Percentiles rank a stretch among this genome's conserved stretches.
phyloP scores from a whole-genome alignment of 2,329 filamentous ascomycete genomes.

The Ophiocordyceps camponoti-saundersi region DNA sequence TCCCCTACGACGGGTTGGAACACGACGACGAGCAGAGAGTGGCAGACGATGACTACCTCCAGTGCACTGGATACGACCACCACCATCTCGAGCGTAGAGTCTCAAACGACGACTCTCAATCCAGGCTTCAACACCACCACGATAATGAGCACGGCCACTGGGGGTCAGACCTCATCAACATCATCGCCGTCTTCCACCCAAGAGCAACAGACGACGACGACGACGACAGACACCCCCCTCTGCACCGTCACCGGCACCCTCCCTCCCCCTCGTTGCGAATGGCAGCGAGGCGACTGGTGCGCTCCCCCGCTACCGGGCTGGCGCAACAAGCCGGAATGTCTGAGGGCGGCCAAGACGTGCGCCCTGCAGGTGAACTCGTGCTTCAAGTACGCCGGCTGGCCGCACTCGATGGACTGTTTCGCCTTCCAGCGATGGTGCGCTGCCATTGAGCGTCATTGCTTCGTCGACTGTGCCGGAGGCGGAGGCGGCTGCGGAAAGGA shows the following conservation, averaged over 20 bases:
- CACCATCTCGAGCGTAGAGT: no score
- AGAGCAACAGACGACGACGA: background rate
- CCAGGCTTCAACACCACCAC: background rate
- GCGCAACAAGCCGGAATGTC: constrained; percentile 23
- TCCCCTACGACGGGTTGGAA: background rate
- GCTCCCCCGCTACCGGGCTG: constrained; percentile 30
- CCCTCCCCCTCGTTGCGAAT: constrained; percentile 32
- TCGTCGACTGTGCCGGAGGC: constrained; percentile 13
- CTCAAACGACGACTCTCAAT: no score
- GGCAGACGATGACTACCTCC: no score
- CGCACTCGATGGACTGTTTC: constrained; percentile 30
- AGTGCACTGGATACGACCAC: no score
- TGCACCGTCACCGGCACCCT: constrained; percentile 29
- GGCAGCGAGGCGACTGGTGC: constrained; percentile 37
- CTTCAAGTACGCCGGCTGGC: constrained; percentile 33
- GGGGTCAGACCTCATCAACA: no score
- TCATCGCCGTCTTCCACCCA: background rate
- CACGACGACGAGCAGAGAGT: no score
- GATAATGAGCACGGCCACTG: background rate
- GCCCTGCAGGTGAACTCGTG: constrained; percentile 30
- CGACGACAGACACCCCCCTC: constrained; percentile 9
- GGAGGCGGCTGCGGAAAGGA: constrained; percentile 20
- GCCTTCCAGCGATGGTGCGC: constrained; percentile 32
- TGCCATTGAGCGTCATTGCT: constrained; percentile 27
- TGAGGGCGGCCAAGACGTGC: constrained; percentile 24